A percentile compares a stretch with the other conserved stretches of the same genome.
Conservation (phyloP, 163 green algal genomes). For the Scenedesmus sp. region DNA sequence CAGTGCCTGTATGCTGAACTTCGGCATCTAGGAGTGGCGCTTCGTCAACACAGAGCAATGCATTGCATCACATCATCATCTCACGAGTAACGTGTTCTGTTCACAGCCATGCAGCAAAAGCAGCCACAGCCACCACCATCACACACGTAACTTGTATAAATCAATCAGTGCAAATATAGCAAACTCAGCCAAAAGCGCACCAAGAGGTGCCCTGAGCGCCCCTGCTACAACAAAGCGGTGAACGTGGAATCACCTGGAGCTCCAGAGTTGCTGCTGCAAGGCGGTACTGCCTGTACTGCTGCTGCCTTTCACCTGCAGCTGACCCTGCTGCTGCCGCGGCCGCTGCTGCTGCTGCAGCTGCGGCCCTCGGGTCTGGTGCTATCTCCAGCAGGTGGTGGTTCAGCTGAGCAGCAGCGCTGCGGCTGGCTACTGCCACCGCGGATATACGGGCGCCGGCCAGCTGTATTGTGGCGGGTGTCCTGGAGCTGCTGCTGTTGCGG, state of each 20-base stretch:
- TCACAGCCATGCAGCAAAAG: no score
- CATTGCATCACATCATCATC: no score
- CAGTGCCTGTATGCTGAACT: no score
- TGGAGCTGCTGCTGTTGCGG: not conserved
- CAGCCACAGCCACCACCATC: no score
- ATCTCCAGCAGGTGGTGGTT: constrained; percentile 13
- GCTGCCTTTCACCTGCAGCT: not conserved
- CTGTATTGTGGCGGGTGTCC: not conserved
- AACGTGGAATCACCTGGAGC: constrained; percentile 7
- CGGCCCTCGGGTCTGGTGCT: not conserved
- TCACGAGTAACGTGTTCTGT: no score
- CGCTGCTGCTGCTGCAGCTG: not conserved
- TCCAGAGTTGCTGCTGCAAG: constrained; percentile 13
- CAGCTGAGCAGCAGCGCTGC: not conserved
- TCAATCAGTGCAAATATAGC: no score
- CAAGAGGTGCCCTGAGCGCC: not conserved
- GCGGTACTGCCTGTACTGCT: not conserved
- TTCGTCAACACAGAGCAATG: no score
- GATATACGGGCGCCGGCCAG: not conserved
- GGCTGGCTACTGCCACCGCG: not conserved
- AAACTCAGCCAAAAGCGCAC: not conserved
- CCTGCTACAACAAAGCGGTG: no score
- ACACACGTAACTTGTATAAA: no score
- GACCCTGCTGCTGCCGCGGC: not conserved
- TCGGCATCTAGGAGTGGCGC: no score